A percentile compares a stretch with the other conserved stretches of the same genome.
Evolutionary conservation across 108 stramenopile species (phyloP).

Genomic region (Parmales sp.): DNA sequence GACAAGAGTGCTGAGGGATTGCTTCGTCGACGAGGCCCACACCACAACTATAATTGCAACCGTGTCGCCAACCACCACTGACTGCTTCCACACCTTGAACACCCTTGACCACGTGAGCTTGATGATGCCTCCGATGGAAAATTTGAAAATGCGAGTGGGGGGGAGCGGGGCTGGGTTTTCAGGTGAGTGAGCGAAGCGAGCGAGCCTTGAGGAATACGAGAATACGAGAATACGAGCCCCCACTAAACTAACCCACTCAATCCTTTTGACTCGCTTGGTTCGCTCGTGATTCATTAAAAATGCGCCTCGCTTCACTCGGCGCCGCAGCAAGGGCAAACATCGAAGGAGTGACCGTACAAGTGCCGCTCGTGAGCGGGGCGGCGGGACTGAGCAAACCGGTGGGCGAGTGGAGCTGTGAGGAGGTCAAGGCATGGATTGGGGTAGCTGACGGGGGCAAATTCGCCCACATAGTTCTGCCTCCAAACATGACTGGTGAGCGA

Average conservation of each 20-base stretch:
- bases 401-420: neutral
- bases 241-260: too few species aligned
- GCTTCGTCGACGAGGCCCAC: conserved; percentile 70
- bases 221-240: too few species aligned
- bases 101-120: conserved; percentile 49
- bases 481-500: too few species aligned
- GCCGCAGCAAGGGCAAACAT: too few species aligned
- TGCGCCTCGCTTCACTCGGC: too few species aligned
- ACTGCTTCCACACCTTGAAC: conserved; percentile 92
- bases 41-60: conserved; percentile 96
- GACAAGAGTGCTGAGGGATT: conserved; percentile 91
- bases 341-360: neutral
- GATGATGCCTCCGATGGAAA: conserved; percentile 12
- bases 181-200: neutral
- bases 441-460: conserved; percentile 4
- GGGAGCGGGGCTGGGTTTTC: neutral
- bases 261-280: too few species aligned
- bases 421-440: neutral
- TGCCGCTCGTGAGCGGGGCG: neutral
- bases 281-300: too few species aligned
- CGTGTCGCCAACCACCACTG: conserved; percentile 76
- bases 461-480: neutral
- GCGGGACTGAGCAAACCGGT: neutral
- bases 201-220: neutral
- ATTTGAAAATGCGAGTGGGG: neutral